Evolutionary conservation across 164 flowering plant species (phyloP), one percentile per base, ranked within the genome.

Genomic region (Nelumbo lutea): DNA sequence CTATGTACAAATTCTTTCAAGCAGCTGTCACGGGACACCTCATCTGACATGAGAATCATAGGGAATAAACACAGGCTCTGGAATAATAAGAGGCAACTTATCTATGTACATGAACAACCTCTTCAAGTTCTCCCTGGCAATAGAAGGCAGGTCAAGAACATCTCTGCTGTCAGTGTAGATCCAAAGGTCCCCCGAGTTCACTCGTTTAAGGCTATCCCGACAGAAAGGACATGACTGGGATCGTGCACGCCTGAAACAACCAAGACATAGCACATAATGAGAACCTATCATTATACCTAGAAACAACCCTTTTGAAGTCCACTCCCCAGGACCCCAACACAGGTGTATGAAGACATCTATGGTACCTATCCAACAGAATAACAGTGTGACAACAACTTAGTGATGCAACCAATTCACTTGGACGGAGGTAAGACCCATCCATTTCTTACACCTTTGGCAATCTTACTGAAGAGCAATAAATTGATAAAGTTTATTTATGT

Each of bases 211-310:
- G 66, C 82, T 73, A 63, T 81, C 81, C 53, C 88, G 75, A 68
- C 86, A 84, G 53, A 84, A 84, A 11, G 86, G 88, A 62, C 88
- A 84, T 4, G 88, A 84, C 67, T 79, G 79, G 10, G 88, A 81
- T 40, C 84, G 74, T 14, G 46, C 69, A 42, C 73, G 70, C 88
- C 86, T 84, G 78, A n/a, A 69, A 9, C 1, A 67, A 67, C 57
- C 27, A 60, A n/a, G 39, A 61, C 50, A 65, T 6, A 47, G 27
- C 10, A 55, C 14, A 42, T 47, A 38, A 48, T 58, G 9, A 58
- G 61, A 38, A 15, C 61, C 11, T 52, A 52, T 52, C 57, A 3
- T 2, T 15, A 4, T 4, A 15, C 11, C 39, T 5, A 58, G 3
- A 15, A 15, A 8, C 40, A 58, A 58, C 40, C 3, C 27, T 27